Percentiles rank a stretch among this genome's conserved stretches.
Conservation (phyloP, 2,329 filamentous ascomycete genomes). For the Didymosphaeria variabile region DNA sequence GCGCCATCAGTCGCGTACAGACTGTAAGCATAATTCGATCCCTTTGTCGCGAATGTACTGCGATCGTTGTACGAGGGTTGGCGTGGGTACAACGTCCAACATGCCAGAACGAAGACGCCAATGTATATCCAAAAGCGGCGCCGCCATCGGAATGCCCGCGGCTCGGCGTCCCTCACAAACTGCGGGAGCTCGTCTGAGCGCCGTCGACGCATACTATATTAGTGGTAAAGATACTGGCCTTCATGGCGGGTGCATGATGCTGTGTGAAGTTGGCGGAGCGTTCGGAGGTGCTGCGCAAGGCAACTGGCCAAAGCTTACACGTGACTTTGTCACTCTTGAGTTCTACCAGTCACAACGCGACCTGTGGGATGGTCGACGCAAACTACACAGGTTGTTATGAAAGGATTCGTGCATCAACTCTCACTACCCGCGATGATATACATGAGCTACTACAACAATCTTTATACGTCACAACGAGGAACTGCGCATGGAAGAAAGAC, state of each 20-base stretch:
- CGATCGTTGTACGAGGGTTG: slow-evolving; percentile 15
- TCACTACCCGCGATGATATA: not conserved
- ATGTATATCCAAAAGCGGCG: slow-evolving; percentile 43
- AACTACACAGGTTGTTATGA: too few species aligned
- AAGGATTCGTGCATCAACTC: not conserved
- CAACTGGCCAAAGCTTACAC: slow-evolving; percentile 11
- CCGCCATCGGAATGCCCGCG: slow-evolving; percentile 32
- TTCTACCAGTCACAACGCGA: not conserved
- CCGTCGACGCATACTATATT: slow-evolving; percentile 43
- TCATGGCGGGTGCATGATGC: slow-evolving; percentile 21
- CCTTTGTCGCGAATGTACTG: slow-evolving; percentile 39
- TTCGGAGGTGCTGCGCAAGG: slow-evolving; percentile 22
- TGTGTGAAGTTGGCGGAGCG: slow-evolving; percentile 25
- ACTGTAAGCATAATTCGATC: slow-evolving; percentile 54
- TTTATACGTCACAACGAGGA: not conserved
- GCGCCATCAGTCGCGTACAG: slow-evolving; percentile 55
- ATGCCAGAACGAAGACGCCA: slow-evolving; percentile 36
- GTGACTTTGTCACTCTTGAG: not conserved
- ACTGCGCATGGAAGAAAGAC: not conserved
- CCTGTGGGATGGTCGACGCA: too few species aligned
- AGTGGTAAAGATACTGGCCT: slow-evolving; percentile 4
- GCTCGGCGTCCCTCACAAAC: slow-evolving; percentile 29
- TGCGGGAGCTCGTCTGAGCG: slow-evolving; percentile 48
- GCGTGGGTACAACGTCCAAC: slow-evolving; percentile 39
- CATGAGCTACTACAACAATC: not conserved